Evolutionary conservation across 441 rosid species (phyloP).

Genomic region (Adansonia rubrostipa): DNA sequence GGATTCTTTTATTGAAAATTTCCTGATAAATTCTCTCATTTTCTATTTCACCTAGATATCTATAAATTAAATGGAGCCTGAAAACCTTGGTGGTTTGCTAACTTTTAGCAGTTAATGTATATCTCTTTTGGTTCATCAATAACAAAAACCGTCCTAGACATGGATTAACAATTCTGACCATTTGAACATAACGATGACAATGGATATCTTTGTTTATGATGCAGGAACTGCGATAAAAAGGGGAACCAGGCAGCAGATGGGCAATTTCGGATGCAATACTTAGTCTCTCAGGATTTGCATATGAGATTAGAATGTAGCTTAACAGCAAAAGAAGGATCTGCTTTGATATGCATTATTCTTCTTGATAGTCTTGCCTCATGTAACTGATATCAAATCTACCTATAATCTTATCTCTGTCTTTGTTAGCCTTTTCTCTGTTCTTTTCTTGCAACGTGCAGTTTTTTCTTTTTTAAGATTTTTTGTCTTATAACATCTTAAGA

Average conservation of each 20-base stretch:
- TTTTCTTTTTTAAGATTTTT: too few species aligned
- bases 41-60: not conserved
- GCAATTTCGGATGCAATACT: slow-evolving; percentile 43
- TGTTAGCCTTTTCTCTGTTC: not conserved
- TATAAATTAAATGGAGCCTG: not conserved
- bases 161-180: not conserved
- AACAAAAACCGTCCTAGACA: not conserved
- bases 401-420: not conserved
- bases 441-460: not conserved
- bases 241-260: slow-evolving; percentile 39
- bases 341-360: slow-evolving; percentile 14
- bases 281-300: slow-evolving; percentile 52
- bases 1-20: not conserved
- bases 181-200: not conserved
- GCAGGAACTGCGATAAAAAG: slow-evolving; percentile 57
- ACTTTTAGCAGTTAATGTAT: not conserved
- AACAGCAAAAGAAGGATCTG: slow-evolving; percentile 30
- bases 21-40: not conserved
- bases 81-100: not conserved
- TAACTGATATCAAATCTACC: slow-evolving; percentile 28
- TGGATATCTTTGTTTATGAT: slow-evolving; percentile 20
- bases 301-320: slow-evolving; percentile 35
- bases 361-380: slow-evolving; percentile 14
- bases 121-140: slow-evolving; percentile 13
- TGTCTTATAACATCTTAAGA: too few species aligned